Conservation (phyloP, 805 yeast genomes). For the Debaryomyces hansenii region DNA sequence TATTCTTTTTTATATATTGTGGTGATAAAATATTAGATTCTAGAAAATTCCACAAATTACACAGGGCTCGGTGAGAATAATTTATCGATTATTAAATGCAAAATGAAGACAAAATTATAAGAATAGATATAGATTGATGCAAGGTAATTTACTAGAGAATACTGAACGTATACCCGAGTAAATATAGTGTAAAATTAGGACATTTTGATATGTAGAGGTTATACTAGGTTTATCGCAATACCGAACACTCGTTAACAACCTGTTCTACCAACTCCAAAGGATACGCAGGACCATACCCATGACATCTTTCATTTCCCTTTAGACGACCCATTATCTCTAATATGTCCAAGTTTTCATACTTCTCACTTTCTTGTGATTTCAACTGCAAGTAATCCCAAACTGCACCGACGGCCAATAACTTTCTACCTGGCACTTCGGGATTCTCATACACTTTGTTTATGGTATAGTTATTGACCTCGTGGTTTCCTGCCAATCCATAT, state of each 20-base stretch:
- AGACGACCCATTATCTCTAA: conserved; percentile 56
- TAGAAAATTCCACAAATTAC: neutral
- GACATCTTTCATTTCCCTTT: conserved; percentile 72
- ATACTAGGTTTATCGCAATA: neutral
- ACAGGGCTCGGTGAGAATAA: neutral
- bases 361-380: conserved; percentile 45
- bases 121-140: too few species aligned
- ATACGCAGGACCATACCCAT: conserved; percentile 77
- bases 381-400: conserved; percentile 76
- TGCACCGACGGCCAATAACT: conserved; percentile 69
- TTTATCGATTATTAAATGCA: too few species aligned
- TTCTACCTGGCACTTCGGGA: conserved; percentile 41
- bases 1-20: neutral
- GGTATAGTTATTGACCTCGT: conserved; percentile 17
- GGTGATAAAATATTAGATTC: neutral
- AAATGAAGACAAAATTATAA: too few species aligned
- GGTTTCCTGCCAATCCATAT: conserved; percentile 25
- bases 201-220: too few species aligned
- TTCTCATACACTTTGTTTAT: conserved; percentile 34
- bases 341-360: conserved; percentile 53
- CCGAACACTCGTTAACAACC: conserved; percentile 17
- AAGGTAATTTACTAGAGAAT: too few species aligned
- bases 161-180: too few species aligned
- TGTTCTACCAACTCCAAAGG: conserved; percentile 44
- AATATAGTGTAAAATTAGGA: too few species aligned